Conservation (phyloP, 163 green algal species). For the Scenedesmus sp. region DNA sequence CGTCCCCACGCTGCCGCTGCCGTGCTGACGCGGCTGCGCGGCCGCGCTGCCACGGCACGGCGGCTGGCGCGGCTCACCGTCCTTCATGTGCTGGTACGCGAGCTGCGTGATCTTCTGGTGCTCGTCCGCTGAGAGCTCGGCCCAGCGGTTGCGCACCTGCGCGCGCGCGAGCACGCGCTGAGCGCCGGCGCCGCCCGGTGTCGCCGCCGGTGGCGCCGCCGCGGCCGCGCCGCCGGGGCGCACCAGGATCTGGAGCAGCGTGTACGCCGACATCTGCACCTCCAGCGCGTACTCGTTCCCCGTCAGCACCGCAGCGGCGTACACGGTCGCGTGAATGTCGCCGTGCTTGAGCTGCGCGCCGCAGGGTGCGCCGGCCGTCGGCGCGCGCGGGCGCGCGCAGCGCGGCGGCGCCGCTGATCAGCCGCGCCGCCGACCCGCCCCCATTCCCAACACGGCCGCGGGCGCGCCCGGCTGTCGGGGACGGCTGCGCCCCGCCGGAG, state of each 20-base stretch:
- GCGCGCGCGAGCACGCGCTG: background rate
- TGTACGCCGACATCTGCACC: slow-evolving; percentile 73
- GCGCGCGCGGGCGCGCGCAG: background rate
- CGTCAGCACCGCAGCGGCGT: slow-evolving; percentile 54
- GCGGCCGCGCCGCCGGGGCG: background rate
- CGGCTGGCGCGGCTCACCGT: slow-evolving; percentile 47
- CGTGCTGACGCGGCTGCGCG: no score
- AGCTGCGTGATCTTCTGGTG: slow-evolving; percentile 61
- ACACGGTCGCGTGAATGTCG: slow-evolving; percentile 54
- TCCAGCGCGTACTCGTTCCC: slow-evolving; percentile 58
- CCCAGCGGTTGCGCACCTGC: slow-evolving; percentile 73
- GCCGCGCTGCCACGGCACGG: no score
- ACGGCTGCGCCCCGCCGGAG: background rate
- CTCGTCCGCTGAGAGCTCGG: slow-evolving; percentile 65
- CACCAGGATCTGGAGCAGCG: slow-evolving; percentile 75
- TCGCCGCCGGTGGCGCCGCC: background rate
- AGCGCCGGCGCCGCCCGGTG: no score
- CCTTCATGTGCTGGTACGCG: slow-evolving; percentile 52
- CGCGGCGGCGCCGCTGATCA: background rate
- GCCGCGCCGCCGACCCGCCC: slow-evolving; percentile 15
- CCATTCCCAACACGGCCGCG: slow-evolving; percentile 1
- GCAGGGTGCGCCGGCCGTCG: background rate
- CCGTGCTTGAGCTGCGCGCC: slow-evolving; percentile 59
- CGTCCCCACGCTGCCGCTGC: no score
- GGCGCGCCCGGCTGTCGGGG: background rate